A percentile compares a stretch with the other conserved stretches of the same genome.
Conservation (phyloP, 140 eudicot genomes). For the Bidens hawaiensis region DNA sequence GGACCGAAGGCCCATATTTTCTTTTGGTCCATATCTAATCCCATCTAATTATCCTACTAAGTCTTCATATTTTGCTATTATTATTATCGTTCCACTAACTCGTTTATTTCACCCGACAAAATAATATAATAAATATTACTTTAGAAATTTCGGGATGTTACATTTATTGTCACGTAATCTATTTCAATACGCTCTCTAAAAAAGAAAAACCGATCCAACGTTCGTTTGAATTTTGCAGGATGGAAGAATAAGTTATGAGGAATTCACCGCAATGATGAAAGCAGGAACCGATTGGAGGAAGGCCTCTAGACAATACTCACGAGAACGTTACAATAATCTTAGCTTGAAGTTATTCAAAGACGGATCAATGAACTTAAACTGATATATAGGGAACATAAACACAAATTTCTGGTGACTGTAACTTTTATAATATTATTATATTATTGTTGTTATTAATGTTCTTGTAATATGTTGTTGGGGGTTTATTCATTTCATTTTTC, state of each 20-base stretch:
- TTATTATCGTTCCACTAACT: too few relatives aligned
- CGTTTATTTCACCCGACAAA: too few relatives aligned
- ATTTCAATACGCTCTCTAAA: background rate
- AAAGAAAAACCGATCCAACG: background rate
- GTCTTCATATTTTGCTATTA: too few relatives aligned
- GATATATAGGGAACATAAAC: conserved; percentile 12
- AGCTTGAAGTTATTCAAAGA: conserved; percentile 72
- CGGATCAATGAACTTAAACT: conserved; percentile 47
- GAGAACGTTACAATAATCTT: conserved; percentile 71
- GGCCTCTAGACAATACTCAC: conserved; percentile 82
- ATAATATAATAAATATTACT: too few relatives aligned
- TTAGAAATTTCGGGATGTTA: too few relatives aligned
- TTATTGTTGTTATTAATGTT: conserved; percentile 12
- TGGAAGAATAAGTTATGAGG: conserved; percentile 74
- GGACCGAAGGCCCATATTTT: too few relatives aligned
- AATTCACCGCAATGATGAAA: conserved; percentile 83
- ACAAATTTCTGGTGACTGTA: conserved; percentile 10
- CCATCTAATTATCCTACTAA: too few relatives aligned
- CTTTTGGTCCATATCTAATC: too few relatives aligned
- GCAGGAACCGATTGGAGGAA: conserved; percentile 94
- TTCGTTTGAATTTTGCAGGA: conserved; percentile 37
- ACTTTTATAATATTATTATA: conserved; percentile 11
- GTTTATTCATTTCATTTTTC: conserved; percentile 32
- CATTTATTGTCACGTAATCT: background rate
- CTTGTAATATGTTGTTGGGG: conserved; percentile 26